A percentile compares a stretch with the other conserved stretches of the same genome.
Conservation (phyloP, 208 protist species). For the Trypanosoma platydactyli region DNA sequence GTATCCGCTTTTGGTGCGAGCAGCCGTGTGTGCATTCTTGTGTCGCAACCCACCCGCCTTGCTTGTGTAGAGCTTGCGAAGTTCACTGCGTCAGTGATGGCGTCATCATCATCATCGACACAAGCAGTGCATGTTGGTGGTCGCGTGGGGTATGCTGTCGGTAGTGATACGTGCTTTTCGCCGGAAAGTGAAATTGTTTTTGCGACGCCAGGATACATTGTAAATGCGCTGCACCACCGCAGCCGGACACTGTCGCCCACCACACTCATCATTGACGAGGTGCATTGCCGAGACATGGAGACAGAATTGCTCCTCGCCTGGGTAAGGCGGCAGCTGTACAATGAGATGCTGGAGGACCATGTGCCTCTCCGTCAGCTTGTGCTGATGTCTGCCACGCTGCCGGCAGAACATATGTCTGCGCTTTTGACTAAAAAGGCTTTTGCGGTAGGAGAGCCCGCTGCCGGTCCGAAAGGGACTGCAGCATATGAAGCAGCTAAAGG, state of each 20-base stretch:
- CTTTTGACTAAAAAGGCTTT: constrained; percentile 30
- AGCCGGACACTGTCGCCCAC: constrained; percentile 41
- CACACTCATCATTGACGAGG: constrained; percentile 78
- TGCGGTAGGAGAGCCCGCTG: background rate
- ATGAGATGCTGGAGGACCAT: background rate
- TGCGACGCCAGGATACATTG: constrained; percentile 69
- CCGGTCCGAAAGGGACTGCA: background rate
- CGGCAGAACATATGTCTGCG: constrained; percentile 40
- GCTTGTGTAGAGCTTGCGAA: constrained; percentile 65
- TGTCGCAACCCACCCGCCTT: constrained; percentile 79
- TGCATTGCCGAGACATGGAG: constrained; percentile 69
- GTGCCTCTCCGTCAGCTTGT: constrained; percentile 45
- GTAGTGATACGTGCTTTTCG: constrained; percentile 49
- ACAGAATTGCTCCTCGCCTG: constrained; percentile 72
- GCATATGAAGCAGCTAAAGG: background rate
- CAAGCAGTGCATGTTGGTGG: constrained; percentile 30
- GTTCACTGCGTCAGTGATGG: constrained; percentile 39
- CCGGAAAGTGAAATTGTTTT: constrained; percentile 71
- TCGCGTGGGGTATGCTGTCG: constrained; percentile 76
- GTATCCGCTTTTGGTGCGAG: constrained; percentile 36
- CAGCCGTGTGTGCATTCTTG: constrained; percentile 70
- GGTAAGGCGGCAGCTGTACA: constrained; percentile 18
- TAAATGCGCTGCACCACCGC: constrained; percentile 44
- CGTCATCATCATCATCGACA: constrained; percentile 6
- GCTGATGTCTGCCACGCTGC: constrained; percentile 80